A percentile compares a stretch with the other conserved stretches of the same genome.
Evolutionary conservation across 1,284 basidiomycete genomes (phyloP).

Genomic region (Austropuccinia psidii): DNA sequence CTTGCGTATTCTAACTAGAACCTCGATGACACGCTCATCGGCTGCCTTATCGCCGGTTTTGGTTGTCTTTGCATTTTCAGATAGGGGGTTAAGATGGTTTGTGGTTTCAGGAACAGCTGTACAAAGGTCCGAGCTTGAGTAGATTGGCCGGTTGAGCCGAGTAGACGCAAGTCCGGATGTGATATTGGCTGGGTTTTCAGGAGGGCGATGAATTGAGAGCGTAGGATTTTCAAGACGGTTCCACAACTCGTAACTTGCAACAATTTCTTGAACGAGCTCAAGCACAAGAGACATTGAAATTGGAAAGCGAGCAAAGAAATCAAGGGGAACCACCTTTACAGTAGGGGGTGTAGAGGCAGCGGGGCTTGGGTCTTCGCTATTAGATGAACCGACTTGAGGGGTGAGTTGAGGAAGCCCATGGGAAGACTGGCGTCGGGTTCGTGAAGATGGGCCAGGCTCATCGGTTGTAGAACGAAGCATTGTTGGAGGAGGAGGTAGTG

Average conservation of each 20-base stretch:
- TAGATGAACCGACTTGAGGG: neutral
- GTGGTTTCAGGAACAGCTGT: neutral
- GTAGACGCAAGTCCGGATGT: neutral
- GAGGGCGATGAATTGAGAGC: neutral
- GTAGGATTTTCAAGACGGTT: conserved; percentile 61
- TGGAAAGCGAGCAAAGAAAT: conserved; percentile 76
- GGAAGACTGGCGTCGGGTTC: neutral
- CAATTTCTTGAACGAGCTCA: conserved; percentile 83
- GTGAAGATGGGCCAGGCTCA: neutral
- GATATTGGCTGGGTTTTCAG: neutral
- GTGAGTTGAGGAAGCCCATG: neutral
- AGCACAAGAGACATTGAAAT: conserved; percentile 72
- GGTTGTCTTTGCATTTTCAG: neutral
- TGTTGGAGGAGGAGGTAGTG: conserved; percentile 32
- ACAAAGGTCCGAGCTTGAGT: neutral
- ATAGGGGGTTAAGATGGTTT: neutral
- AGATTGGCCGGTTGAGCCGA: neutral
- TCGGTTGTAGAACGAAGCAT: conserved; percentile 6
- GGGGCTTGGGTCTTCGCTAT: neutral
- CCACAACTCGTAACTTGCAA: conserved; percentile 80
- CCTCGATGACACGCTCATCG: conserved; percentile 39
- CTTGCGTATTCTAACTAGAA: conserved; percentile 40
- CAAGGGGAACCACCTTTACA: conserved; percentile 59
- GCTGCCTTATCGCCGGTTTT: conserved; percentile 26
- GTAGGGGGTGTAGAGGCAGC: conserved; percentile 50